phyloP scores from a whole-genome alignment of 495 filamentous ascomycete genomes.

The Glutinoglossum americanum region DNA sequence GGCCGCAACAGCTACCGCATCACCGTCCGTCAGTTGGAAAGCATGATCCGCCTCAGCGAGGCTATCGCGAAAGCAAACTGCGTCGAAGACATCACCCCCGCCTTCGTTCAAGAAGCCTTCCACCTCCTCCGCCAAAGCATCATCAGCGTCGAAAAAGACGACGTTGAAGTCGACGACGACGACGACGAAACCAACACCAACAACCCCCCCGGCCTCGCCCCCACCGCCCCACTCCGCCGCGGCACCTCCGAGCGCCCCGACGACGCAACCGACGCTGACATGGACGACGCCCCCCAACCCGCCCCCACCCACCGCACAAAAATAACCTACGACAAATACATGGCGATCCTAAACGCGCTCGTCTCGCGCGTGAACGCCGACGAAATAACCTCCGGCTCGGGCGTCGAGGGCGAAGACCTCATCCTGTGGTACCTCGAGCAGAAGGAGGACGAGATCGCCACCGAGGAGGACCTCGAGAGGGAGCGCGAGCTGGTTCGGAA shows the following conservation, averaged over 20 bases:
- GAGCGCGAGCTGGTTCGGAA: slow-evolving; percentile 65
- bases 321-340: slow-evolving; percentile 91
- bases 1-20: slow-evolving; percentile 90
- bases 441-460: slow-evolving; percentile 63
- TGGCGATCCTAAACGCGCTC: slow-evolving; percentile 65
- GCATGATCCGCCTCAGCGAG: slow-evolving; percentile 81
- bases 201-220: slow-evolving; percentile 16
- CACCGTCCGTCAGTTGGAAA: slow-evolving; percentile 89
- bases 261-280: slow-evolving; percentile 13
- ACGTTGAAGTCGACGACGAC: slow-evolving; percentile 89
- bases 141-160: slow-evolving; percentile 93
- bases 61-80: slow-evolving; percentile 95
- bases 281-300: slow-evolving; percentile 3
- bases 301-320: slow-evolving; percentile 40
- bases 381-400: slow-evolving; percentile 48
- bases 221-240: too few relatives aligned
- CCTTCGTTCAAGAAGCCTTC: slow-evolving; percentile 78
- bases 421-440: slow-evolving; percentile 88
- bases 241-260: slow-evolving; percentile 20
- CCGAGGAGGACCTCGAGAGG: slow-evolving; percentile 52
- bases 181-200: slow-evolving; percentile 24
- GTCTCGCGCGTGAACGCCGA: slow-evolving; percentile 67
- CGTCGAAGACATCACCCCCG: slow-evolving; percentile 68
- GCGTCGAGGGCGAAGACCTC: slow-evolving; percentile 72
- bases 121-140: slow-evolving; percentile 80